A percentile compares a stretch with the other conserved stretches of the same genome.
Conservation (phyloP, 768 basidiomycete species). For the Boletus pseudopeckii region DNA sequence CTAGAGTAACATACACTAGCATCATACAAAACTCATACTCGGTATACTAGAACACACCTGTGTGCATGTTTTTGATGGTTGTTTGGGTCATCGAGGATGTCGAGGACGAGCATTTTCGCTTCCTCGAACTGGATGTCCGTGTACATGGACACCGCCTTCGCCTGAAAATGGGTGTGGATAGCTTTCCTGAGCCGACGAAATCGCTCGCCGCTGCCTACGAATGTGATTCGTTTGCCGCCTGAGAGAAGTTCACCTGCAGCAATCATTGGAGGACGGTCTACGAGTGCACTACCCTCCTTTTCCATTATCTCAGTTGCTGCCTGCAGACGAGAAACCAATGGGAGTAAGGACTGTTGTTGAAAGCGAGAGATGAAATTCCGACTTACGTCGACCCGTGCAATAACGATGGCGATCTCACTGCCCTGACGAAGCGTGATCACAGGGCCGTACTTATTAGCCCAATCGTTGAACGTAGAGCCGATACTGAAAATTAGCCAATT, state of each 20-base stretch:
- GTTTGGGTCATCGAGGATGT: conserved; percentile 32
- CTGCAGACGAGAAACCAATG: conserved; percentile 21
- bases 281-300: conserved; percentile 49
- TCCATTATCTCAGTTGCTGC: conserved; percentile 62
- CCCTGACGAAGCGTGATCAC: conserved; percentile 55
- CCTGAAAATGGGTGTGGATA: conserved; percentile 51
- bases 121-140: conserved; percentile 41
- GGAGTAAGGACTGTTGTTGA: too few relatives aligned
- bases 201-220: conserved; percentile 47
- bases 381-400: conserved; percentile 20
- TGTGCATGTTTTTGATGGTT: conserved; percentile 40
- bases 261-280: conserved; percentile 50
- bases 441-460: conserved; percentile 57
- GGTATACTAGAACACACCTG: conserved; percentile 40
- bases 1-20: conserved; percentile 13
- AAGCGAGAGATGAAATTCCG: background rate
- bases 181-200: conserved; percentile 56
- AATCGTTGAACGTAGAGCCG: conserved; percentile 41
- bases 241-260: conserved; percentile 54
- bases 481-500: conserved; percentile 5
- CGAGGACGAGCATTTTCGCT: conserved; percentile 17
- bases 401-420: conserved; percentile 11
- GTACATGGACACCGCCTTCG: conserved; percentile 44
- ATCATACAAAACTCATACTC: background rate
- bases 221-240: conserved; percentile 50